These are phyloP conservation scores for Avicennia marina DNA, from an alignment of 257 asterid species.

Conservation along the genomic window DNA sequence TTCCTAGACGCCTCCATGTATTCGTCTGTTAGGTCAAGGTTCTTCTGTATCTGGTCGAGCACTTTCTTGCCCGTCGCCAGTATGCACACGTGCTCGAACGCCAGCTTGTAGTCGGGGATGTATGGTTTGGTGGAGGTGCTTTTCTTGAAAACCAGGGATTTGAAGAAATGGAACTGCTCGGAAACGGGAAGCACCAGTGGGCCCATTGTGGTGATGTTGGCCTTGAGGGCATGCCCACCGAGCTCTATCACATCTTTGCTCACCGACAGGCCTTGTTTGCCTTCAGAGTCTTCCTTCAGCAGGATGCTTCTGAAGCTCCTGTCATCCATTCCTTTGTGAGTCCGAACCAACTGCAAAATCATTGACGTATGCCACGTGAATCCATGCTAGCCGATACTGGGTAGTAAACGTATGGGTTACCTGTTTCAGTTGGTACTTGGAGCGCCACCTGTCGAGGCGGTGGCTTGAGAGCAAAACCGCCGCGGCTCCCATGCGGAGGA, in stretches of 20 bases:
- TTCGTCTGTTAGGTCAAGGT: conserved; percentile 52
- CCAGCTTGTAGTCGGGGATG: conserved; percentile 59
- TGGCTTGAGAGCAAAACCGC: conserved; percentile 60
- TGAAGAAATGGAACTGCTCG: conserved; percentile 59
- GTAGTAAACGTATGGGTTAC: too few species aligned
- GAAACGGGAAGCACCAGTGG: conserved; percentile 67
- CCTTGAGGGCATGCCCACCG: conserved; percentile 70
- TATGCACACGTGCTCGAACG: conserved; percentile 63
- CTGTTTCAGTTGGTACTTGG: conserved; percentile 64
- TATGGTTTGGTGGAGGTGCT: conserved; percentile 39
- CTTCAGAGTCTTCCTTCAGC: conserved; percentile 47
- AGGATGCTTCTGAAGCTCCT: conserved; percentile 47
- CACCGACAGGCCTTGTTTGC: conserved; percentile 55
- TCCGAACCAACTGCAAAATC: conserved; percentile 63
- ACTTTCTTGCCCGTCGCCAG: conserved; percentile 52
- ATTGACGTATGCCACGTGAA: too few species aligned
- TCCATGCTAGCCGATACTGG: too few species aligned
- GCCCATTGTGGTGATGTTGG: conserved; percentile 60
- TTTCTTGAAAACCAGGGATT: conserved; percentile 32
- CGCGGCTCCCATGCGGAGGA: conserved; percentile 65
- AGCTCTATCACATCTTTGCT: conserved; percentile 46
- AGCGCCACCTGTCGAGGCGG: conserved; percentile 42
- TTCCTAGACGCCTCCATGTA: conserved; percentile 75
- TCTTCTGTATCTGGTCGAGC: conserved; percentile 58
- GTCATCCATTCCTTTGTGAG: conserved; percentile 54